Evolutionary conservation across 768 basidiomycete species (phyloP).

Genomic region (Serendipita indica): DNA sequence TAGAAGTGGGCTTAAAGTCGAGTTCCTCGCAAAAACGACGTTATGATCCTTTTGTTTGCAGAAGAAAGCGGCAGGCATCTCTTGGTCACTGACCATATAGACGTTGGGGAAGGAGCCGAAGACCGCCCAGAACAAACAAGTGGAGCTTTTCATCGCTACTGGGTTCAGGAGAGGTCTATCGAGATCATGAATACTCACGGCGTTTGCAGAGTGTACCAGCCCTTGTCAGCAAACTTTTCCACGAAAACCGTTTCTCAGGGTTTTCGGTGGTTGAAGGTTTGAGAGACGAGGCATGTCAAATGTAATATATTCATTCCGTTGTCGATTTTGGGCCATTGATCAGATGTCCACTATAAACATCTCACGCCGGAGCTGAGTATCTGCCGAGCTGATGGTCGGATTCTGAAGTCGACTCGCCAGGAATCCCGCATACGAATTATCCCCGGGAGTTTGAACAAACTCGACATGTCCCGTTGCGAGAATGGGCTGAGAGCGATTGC

Average conservation of each 20-base stretch:
- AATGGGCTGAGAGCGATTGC: background rate
- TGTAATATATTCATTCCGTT: background rate
- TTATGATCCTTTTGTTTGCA: background rate
- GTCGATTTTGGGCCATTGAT: background rate
- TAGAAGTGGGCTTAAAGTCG: background rate
- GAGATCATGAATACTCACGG: background rate
- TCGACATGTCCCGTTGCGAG: constrained; percentile 7
- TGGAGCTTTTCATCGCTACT: background rate
- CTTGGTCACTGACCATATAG: background rate
- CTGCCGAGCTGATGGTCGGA: background rate
- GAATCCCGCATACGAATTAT: background rate
- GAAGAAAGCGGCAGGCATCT: background rate
- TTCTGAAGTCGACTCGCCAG: constrained; percentile 4
- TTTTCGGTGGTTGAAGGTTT: background rate
- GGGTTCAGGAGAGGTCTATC: background rate
- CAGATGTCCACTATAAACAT: constrained; percentile 6
- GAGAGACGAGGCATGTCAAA: background rate
- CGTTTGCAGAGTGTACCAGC: background rate
- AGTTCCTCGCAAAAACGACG: background rate
- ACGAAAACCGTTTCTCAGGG: background rate
- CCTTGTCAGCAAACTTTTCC: background rate
- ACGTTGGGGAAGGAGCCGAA: background rate
- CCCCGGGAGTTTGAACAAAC: constrained; percentile 1
- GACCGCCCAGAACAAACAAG: background rate
- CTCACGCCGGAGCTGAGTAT: constrained; percentile 4